phyloP scores from a whole-genome alignment of 345 rosid species.

The Gossypium rotundifolium region DNA sequence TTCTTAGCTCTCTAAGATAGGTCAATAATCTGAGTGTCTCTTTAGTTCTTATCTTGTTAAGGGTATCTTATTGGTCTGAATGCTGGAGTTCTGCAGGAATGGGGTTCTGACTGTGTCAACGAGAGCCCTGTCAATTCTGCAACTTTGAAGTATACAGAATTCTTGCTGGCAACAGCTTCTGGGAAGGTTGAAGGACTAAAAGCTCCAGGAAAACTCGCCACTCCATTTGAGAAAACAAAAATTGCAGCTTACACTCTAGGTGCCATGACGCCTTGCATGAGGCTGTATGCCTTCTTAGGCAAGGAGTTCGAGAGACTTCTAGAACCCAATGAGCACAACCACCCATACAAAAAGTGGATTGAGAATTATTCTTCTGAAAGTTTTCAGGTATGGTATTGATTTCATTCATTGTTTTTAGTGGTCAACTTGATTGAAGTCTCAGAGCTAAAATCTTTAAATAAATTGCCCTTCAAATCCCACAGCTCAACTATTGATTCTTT shows the following conservation, averaged over 20 bases:
- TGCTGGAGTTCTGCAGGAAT: slow-evolving; percentile 57
- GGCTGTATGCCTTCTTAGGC: slow-evolving; percentile 77
- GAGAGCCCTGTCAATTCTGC: slow-evolving; percentile 55
- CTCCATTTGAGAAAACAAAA: slow-evolving; percentile 95
- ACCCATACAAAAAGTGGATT: slow-evolving; percentile 89
- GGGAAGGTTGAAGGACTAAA: slow-evolving; percentile 91
- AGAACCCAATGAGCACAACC: slow-evolving; percentile 39
- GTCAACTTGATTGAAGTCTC: slow-evolving; percentile 13
- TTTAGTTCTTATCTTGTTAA: slow-evolving; percentile 4
- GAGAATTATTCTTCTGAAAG: slow-evolving; percentile 62
- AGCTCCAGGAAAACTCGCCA: slow-evolving; percentile 88
- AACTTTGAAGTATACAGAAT: slow-evolving; percentile 72
- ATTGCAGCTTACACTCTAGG: slow-evolving; percentile 95
- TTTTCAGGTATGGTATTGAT: slow-evolving; percentile 55
- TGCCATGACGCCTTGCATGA: slow-evolving; percentile 97
- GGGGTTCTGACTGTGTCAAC: slow-evolving; percentile 56
- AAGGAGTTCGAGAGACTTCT: slow-evolving; percentile 56
- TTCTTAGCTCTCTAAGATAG: neutral
- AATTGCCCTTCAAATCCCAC: slow-evolving; percentile 20
- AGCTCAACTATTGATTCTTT: slow-evolving; percentile 36
- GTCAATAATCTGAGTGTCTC: neutral
- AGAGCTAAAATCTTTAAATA: slow-evolving; percentile 20
- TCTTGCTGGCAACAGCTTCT: slow-evolving; percentile 89
- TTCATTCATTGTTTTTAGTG: slow-evolving; percentile 10
- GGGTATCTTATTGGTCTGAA: slow-evolving; percentile 13